These are phyloP conservation scores for Yarrowia keelungensis DNA, from an alignment of 805 yeast genomes.

Conservation along the genomic window DNA sequence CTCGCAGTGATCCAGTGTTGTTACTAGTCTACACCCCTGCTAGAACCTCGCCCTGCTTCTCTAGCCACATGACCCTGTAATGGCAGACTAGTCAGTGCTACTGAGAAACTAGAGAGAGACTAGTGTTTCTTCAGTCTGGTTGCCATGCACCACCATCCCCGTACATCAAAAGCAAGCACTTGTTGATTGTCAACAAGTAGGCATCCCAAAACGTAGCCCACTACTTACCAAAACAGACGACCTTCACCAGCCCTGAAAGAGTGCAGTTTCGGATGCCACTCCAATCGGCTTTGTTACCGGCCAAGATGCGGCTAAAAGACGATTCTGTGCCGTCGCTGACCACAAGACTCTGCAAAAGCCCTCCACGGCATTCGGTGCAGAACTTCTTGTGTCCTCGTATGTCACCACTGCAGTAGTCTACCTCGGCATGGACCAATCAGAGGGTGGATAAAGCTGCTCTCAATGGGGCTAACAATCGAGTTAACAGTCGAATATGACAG, in stretches of 20 bases:
- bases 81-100: too few relatives aligned
- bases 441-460: too few relatives aligned
- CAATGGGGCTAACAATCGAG: too few relatives aligned
- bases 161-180: slow-evolving; percentile 14
- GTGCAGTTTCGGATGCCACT: too few relatives aligned
- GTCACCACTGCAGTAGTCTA: not conserved
- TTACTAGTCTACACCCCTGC: too few relatives aligned
- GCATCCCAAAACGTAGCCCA: too few relatives aligned
- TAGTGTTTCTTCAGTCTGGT: not conserved
- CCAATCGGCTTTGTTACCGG: not conserved
- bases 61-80: not conserved
- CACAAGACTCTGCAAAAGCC: not conserved
- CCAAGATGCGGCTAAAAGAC: slow-evolving; percentile 2
- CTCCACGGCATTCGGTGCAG: not conserved
- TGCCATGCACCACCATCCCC: not conserved
- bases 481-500: too few relatives aligned
- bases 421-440: slow-evolving; percentile 3
- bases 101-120: too few relatives aligned
- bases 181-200: not conserved
- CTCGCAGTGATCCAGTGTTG: too few relatives aligned
- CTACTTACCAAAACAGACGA: not conserved
- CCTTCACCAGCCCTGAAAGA: not conserved
- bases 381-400: too few relatives aligned
- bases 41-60: too few relatives aligned
- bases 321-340: not conserved